Evolutionary conservation across 441 rosid genomes (phyloP), one percentile per base, ranked within the genome.

Genomic region (Rhodomyrtus psidioides): DNA sequence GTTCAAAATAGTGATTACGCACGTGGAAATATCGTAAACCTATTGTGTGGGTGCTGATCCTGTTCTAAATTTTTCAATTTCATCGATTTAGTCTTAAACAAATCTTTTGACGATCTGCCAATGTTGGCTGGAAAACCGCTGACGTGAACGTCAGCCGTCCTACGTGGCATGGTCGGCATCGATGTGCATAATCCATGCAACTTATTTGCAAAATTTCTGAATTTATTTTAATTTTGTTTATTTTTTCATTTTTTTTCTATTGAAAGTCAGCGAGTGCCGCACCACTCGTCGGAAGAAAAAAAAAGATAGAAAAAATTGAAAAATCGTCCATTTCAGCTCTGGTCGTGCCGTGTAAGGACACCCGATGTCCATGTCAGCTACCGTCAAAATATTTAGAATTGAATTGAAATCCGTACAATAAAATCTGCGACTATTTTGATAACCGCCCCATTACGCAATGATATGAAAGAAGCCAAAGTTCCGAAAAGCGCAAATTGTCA

Each of bases 321-420:
- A 34, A 65, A 9, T 4, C 0, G 1, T 30, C 4, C 0, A 1
- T 0, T 0, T 62, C 1, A 62, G 12, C 6, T 9, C 9, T 17
- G 2, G 0, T 4, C 13, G 0, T 30, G 6, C 0, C 1, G 9
- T 17, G 4, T 17, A 62, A 62, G 0, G 7, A 62, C 0, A 4
- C 4, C 0, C 0, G 6, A 0, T 1, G 6, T 65, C 4, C 0
- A 0, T 4, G 6, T 42, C 44, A 6, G 6, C 6, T 4, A 5
- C 34, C 2, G 0, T 21, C 4, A 65, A 70, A 34, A 70, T 0
- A 0, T 12, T 19, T 1, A 0, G 4, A 3, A 65, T 0, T 65
- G 21, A 65, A 19, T 19, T 34, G 12, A 1, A 0, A 0, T 10
- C 0, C 24, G 1, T 34, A 34, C 2, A 34, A 9, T 65, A 65